Base-by-base conservation (phyloP, 176 grass and related monocot genomes). In the Carex cristatella region DNA sequence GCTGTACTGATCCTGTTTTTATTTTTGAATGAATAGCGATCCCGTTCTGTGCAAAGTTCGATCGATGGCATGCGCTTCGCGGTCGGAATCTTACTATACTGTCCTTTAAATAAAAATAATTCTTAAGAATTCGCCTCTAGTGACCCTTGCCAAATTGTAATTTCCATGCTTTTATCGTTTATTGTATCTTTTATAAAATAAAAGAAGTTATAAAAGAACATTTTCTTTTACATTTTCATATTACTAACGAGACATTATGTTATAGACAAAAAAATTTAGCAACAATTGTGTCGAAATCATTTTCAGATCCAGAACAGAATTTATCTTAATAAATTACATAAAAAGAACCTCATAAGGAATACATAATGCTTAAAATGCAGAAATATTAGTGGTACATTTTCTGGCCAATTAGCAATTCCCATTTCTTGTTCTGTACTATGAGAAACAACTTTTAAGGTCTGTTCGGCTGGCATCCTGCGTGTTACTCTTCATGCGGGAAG, bases 1-100 rank as follows among this genome's bases (percentile, higher is more conserved):
- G 5, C 42, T 1, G 5, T 40, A 28, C 46, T 8, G 69, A 23
- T 72, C 11, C 38, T 13, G n/a, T 75, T 74, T 70, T 9, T 37
- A 23, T 70, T 70, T 70, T 44, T 46, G 68, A 35, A n/a, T n/a
- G 38, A 40, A 76, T 54, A 23, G 44, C 12, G 70, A 67, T 67
- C 64, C 5, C 7, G 18, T 51, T 10, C 5, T 61, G 58, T 5
- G 58, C 1, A 16, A 70, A 46, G 5, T 42, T 32, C 7, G 7
- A 70, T 9, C 6, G 5, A 65, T 8, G 76, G 78, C 78, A 80
- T 55, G 78, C 78, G 78, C 78, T 61, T 80, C 33, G 55, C 58
- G 58, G 78, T 61, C 10, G 16, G 0, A 60, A 60, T 80, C 71
- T 80, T 80, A 80, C 58, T 40, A 23, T 32, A 4, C 7, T n/a